phyloP scores from a whole-genome alignment of 1,284 basidiomycete species.

The Ganoderma sp. region DNA sequence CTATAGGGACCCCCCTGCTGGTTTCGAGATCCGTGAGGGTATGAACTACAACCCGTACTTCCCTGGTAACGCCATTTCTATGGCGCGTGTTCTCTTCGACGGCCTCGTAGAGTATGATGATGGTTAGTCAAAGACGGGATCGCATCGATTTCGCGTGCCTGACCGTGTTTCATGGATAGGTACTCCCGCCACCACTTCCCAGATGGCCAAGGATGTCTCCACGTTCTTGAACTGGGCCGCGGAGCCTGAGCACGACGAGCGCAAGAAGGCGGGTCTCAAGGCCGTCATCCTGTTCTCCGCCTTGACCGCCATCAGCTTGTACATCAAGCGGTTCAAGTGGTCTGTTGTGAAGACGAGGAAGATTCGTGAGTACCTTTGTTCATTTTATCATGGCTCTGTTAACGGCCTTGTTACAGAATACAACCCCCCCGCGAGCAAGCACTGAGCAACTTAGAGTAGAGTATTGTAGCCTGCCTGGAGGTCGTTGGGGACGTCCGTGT shows the following conservation, averaged over 20 bases:
- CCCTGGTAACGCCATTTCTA: constrained; percentile 97
- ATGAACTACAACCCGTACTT: constrained; percentile 99
- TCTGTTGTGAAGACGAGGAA: constrained; percentile 90
- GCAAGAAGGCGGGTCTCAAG: constrained; percentile 96
- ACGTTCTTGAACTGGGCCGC: constrained; percentile 96
- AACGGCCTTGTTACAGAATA: constrained; percentile 49
- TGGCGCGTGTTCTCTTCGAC: constrained; percentile 97
- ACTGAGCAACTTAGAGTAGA: constrained; percentile 29
- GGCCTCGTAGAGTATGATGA: constrained; percentile 96
- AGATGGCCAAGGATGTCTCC: constrained; percentile 99
- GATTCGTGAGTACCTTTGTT: constrained; percentile 64
- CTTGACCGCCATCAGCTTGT: constrained; percentile 82
- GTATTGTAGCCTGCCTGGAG: constrained; percentile 24
- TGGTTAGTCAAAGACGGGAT: constrained; percentile 51
- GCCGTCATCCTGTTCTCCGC: constrained; percentile 90
- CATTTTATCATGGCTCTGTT: constrained; percentile 5
- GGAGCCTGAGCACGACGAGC: constrained; percentile 97
- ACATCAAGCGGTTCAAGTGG: constrained; percentile 98
- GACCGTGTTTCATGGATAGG: constrained; percentile 51
- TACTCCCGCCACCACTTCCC: constrained; percentile 96
- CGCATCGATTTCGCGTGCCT: constrained; percentile 7
- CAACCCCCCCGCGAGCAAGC: constrained; percentile 56
- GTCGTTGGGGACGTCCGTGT: constrained; percentile 25
- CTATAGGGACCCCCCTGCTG: constrained; percentile 96
- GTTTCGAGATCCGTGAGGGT: constrained; percentile 94